These are phyloP conservation scores for Exophiala spinifera DNA, from an alignment of 2,329 filamentous ascomycete genomes.

Conservation along the genomic window DNA sequence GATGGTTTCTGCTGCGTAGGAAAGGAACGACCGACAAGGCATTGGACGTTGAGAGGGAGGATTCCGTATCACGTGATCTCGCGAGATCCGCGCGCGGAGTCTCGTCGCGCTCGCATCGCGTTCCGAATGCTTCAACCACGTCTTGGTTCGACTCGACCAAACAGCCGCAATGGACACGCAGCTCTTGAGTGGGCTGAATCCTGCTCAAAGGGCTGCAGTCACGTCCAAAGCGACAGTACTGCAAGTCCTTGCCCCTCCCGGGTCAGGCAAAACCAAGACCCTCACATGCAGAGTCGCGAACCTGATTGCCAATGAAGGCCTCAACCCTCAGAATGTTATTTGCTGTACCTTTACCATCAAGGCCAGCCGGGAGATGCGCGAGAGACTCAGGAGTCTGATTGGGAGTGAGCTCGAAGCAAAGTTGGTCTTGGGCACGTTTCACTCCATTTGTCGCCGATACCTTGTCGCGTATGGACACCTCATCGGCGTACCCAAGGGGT, in stretches of 20 bases:
- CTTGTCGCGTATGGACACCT: slow-evolving; percentile 77
- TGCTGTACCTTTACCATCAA: slow-evolving; percentile 98
- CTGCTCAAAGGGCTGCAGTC: slow-evolving; percentile 62
- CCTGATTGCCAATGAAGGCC: slow-evolving; percentile 68
- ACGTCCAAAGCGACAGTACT: slow-evolving; percentile 59
- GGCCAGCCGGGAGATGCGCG: slow-evolving; percentile 88
- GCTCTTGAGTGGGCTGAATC: slow-evolving; percentile 62
- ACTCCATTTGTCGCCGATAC: slow-evolving; percentile 86
- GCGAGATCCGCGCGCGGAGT: neutral
- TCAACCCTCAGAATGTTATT: slow-evolving; percentile 81
- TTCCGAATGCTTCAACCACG: neutral
- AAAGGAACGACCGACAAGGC: too few relatives aligned
- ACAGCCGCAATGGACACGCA: slow-evolving; percentile 37
- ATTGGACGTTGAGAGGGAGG: too few relatives aligned
- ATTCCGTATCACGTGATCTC: too few relatives aligned
- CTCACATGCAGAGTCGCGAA: slow-evolving; percentile 89
- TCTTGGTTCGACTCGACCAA: neutral
- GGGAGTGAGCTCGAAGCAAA: slow-evolving; percentile 71
- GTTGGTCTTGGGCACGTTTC: slow-evolving; percentile 87
- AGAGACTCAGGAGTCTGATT: slow-evolving; percentile 76
- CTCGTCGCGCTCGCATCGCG: slow-evolving; percentile 2
- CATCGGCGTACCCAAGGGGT: slow-evolving; percentile 77
- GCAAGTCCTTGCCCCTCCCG: slow-evolving; percentile 62
- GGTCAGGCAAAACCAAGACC: slow-evolving; percentile 90
- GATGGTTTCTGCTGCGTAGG: too few relatives aligned